phyloP scores from a whole-genome alignment of 345 rosid genomes.

The Laguncularia racemosa region DNA sequence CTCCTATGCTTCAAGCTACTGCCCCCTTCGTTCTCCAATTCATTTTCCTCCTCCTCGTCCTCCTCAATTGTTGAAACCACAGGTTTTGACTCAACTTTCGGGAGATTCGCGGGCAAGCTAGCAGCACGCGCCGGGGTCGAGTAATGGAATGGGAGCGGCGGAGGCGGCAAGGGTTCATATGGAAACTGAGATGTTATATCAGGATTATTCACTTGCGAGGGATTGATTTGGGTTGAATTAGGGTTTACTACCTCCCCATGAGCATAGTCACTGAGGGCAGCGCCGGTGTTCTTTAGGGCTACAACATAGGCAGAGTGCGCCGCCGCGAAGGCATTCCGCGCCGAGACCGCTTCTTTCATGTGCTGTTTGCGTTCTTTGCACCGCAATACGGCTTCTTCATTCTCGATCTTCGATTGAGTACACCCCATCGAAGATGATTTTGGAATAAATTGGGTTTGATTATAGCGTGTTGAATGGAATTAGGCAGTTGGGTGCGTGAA shows the following conservation, averaged over 20 bases:
- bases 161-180: constrained; percentile 26
- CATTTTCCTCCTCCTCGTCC: constrained; percentile 43
- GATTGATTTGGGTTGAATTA: constrained; percentile 2
- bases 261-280: constrained; percentile 85
- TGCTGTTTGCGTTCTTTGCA: constrained; percentile 66
- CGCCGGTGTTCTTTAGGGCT: constrained; percentile 82
- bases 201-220: neutral
- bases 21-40: constrained; percentile 28
- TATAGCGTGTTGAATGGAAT: too few relatives aligned
- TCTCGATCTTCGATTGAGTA: constrained; percentile 88
- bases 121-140: constrained; percentile 37
- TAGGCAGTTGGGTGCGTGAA: too few relatives aligned
- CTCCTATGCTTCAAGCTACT: constrained; percentile 50
- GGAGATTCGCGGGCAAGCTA: constrained; percentile 75
- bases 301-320: constrained; percentile 79
- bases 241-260: constrained; percentile 55
- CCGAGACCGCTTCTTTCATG: constrained; percentile 68
- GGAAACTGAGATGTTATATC: constrained; percentile 3
- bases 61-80: constrained; percentile 42
- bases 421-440: constrained; percentile 54
- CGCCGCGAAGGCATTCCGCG: constrained; percentile 96
- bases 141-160: constrained; percentile 30
- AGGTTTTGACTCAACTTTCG: constrained; percentile 30
- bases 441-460: too few relatives aligned
- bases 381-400: constrained; percentile 79